A percentile compares a stretch with the other conserved stretches of the same genome.
phyloP scores from a whole-genome alignment of 2,329 filamentous ascomycete genomes.

The Ophiostoma sp. region DNA sequence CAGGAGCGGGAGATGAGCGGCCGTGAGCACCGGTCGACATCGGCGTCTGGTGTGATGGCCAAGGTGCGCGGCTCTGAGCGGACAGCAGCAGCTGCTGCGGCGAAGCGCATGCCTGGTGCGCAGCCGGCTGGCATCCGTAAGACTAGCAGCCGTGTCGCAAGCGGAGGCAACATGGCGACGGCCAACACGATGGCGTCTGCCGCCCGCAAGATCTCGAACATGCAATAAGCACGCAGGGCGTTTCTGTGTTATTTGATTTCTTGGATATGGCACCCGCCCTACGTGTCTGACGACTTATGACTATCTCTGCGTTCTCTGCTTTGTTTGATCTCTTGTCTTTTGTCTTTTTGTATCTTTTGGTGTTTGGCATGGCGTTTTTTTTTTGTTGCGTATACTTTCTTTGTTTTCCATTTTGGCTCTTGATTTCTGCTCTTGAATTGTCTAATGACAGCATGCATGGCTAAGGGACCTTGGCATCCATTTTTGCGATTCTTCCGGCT shows the following conservation, averaged over 20 bases:
- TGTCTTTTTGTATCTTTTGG: neutral
- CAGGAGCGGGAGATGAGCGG: slow-evolving; percentile 15
- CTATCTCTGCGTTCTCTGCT: slow-evolving; percentile 10
- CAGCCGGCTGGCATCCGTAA: slow-evolving; percentile 55
- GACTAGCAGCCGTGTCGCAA: slow-evolving; percentile 61
- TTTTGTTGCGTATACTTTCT: neutral
- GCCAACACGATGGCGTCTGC: slow-evolving; percentile 40
- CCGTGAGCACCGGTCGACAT: slow-evolving; percentile 42
- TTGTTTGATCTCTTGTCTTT: neutral
- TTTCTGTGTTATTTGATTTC: slow-evolving; percentile 6
- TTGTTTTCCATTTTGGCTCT: neutral
- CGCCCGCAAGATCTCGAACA: slow-evolving; percentile 51
- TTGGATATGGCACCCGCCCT: slow-evolving; percentile 7
- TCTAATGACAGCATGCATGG: slow-evolving; percentile 1
- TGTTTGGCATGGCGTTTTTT: neutral
- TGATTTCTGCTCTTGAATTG: neutral
- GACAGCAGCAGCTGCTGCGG: slow-evolving; percentile 35
- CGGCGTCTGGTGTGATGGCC: slow-evolving; percentile 52
- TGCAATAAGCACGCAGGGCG: slow-evolving; percentile 19
- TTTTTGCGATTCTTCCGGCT: neutral
- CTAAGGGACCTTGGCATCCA: neutral
- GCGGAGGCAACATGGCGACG: slow-evolving; percentile 40
- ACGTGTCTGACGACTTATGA: slow-evolving; percentile 15
- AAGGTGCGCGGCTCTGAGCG: slow-evolving; percentile 53
- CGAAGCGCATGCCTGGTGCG: slow-evolving; percentile 49